phyloP scores from a whole-genome alignment of 2,329 filamentous ascomycete species.

The Hawksworthiomyces lignivorus region DNA sequence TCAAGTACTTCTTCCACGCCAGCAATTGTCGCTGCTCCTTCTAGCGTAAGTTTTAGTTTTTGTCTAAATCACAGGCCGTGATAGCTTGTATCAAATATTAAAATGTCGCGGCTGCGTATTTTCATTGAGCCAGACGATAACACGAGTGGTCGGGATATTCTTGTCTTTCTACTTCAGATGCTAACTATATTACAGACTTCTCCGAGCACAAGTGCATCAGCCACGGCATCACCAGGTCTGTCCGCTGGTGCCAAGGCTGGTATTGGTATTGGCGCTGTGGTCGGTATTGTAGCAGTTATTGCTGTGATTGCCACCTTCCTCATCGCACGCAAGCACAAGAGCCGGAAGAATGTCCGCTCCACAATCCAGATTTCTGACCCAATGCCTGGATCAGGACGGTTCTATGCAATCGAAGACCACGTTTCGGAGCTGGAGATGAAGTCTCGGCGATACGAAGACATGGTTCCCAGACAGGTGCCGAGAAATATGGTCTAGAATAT shows the following conservation, averaged over 20 bases:
- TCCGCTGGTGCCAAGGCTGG: conserved; percentile 15
- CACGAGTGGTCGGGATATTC: no score
- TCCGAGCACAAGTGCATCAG: neutral
- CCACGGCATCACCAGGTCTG: conserved; percentile 5
- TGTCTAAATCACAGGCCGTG: no score
- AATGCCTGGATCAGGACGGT: conserved; percentile 37
- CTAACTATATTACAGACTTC: conserved; percentile 5
- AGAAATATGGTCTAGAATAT: conserved; percentile 25
- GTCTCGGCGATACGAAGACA: conserved; percentile 49
- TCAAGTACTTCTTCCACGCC: no score
- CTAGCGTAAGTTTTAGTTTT: conserved; percentile 4
- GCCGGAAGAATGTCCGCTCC: neutral
- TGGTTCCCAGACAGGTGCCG: conserved; percentile 45
- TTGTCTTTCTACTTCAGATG: no score
- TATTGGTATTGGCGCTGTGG: conserved; percentile 15
- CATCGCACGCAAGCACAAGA: conserved; percentile 13
- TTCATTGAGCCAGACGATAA: no score
- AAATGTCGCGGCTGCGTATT: no score
- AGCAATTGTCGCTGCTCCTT: neutral
- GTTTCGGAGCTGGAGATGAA: conserved; percentile 41
- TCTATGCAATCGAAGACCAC: conserved; percentile 30
- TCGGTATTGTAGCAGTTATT: conserved; percentile 14
- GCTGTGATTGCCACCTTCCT: conserved; percentile 5
- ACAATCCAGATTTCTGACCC: conserved; percentile 42
- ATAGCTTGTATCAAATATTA: no score